Conservation (phyloP, 192 early-diverging fungal genomes). For the Rhizophlyctis rosea region DNA sequence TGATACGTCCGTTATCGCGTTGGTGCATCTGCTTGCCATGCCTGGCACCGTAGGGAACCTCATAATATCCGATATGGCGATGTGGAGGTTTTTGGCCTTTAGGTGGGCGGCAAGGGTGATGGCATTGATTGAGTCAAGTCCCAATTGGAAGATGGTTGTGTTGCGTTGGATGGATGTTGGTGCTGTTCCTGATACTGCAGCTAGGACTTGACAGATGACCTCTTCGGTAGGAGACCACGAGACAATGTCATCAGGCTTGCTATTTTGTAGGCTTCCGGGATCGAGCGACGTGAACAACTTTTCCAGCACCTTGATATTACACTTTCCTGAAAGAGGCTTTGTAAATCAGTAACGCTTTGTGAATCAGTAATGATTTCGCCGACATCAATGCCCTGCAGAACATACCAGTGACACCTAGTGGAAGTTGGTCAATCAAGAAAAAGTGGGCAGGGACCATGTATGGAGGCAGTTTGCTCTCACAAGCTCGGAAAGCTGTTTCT, state of each 20-base stretch:
- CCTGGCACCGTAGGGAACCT: conserved; percentile 8
- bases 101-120: conserved; percentile 10
- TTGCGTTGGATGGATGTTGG: background rate
- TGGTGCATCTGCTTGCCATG: too few relatives aligned
- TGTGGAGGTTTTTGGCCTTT: background rate
- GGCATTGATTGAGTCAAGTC: conserved; percentile 25
- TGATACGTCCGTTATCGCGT: too few relatives aligned
- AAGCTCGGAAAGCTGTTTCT: background rate
- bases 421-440: conserved; percentile 10
- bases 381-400: too few relatives aligned
- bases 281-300: conserved; percentile 1
- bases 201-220: background rate
- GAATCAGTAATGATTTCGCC: too few relatives aligned
- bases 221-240: conserved; percentile 4
- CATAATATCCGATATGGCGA: conserved; percentile 22
- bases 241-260: background rate
- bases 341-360: too few relatives aligned
- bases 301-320: conserved; percentile 7
- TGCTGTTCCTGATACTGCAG: background rate
- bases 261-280: background rate
- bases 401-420: conserved; percentile 9
- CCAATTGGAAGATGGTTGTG: conserved; percentile 19
- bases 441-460: conserved; percentile 18
- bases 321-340: too few relatives aligned
- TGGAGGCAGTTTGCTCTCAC: background rate